Evolutionary conservation across 208 protist genomes (phyloP).

Genomic region (Blechomonas ayalai): DNA sequence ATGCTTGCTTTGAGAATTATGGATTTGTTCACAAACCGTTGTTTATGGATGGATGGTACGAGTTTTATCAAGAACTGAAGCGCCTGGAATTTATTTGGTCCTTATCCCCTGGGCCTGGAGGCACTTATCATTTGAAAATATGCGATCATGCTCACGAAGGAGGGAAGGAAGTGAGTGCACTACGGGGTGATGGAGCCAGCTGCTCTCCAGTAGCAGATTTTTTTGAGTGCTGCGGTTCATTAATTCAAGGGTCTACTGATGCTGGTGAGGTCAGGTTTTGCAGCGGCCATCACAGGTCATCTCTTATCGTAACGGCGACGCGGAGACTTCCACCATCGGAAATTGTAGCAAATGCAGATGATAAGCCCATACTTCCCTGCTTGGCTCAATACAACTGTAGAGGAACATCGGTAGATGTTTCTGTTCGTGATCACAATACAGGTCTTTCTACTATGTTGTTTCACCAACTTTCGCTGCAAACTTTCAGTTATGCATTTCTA

Average conservation of each 20-base stretch:
- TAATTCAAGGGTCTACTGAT: constrained; percentile 17
- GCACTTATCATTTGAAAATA: constrained; percentile 37
- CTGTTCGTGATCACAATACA: constrained; percentile 37
- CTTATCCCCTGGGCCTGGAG: constrained; percentile 30
- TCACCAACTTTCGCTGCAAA: constrained; percentile 50
- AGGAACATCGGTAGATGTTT: constrained; percentile 48
- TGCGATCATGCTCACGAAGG: constrained; percentile 44
- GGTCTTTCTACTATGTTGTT: constrained; percentile 41
- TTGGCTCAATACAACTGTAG: constrained; percentile 45
- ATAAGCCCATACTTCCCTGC: constrained; percentile 16
- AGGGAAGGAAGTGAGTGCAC: constrained; percentile 35
- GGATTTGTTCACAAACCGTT: constrained; percentile 65
- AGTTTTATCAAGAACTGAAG: constrained; percentile 57
- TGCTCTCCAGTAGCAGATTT: constrained; percentile 60
- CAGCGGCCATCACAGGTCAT: constrained; percentile 6
- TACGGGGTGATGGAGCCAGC: constrained; percentile 20
- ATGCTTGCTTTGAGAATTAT: constrained; percentile 54
- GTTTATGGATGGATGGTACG: constrained; percentile 46
- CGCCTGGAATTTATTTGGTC: constrained; percentile 60
- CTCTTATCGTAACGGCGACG: constrained; percentile 13
- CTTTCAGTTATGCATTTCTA: constrained; percentile 73
- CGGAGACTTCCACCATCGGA: constrained; percentile 7
- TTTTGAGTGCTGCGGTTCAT: constrained; percentile 46
- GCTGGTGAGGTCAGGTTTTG: constrained; percentile 14
- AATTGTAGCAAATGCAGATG: neutral